Evolutionary conservation across 768 basidiomycete genomes (phyloP), one percentile per base, ranked within the genome.

Genomic region (Brasilioporus rufonigricans): DNA sequence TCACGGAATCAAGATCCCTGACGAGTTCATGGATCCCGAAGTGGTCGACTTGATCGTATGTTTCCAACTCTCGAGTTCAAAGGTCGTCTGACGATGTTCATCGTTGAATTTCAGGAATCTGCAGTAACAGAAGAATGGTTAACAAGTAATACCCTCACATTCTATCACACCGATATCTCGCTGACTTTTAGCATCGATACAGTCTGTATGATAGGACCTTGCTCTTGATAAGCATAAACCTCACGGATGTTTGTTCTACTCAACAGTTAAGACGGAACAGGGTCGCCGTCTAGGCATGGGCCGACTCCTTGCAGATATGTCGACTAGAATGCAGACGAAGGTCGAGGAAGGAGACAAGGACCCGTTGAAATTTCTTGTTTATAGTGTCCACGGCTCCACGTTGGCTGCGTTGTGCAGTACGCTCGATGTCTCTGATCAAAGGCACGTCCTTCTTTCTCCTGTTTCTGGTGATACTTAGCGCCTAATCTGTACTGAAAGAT

Each of bases 71-170:
- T 33, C 33, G 12, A 21, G 2, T n/a, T n/a, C n/a, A n/a, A n/a
- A n/a, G 21, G 36, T 26, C 32, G 1, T 27, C 7, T 33, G 35
- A 10, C 19, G 23, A 41, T 19, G 19, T 19, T 45, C 23, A 44
- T 19, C 12, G 21, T 21, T 44, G 23, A 29, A 33, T 24, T 35
- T 50, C 41, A 89, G 86, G 87, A 93, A 71, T 75, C 76, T 50
- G 89, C 88, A 19, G 84, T 11, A 19, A 81, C 87, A 24, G 79
- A 78, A 45, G 90, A 93, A 67, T 92, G 90, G 89, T 93, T 87
- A 66, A 77, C 80, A 73, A 82, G 86, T 75, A 59, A n/a, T 24
- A 71, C 66, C 32, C 3, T 16, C 27, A 27, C 23, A 33, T 43
- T 39, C 14, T 29, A 21, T 50, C 35, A 26, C 27, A 16, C 6